Percentiles rank a stretch among this genome's conserved stretches.
Evolutionary conservation across 805 yeast species (phyloP).

Genomic region (Limtongia smithiae): DNA sequence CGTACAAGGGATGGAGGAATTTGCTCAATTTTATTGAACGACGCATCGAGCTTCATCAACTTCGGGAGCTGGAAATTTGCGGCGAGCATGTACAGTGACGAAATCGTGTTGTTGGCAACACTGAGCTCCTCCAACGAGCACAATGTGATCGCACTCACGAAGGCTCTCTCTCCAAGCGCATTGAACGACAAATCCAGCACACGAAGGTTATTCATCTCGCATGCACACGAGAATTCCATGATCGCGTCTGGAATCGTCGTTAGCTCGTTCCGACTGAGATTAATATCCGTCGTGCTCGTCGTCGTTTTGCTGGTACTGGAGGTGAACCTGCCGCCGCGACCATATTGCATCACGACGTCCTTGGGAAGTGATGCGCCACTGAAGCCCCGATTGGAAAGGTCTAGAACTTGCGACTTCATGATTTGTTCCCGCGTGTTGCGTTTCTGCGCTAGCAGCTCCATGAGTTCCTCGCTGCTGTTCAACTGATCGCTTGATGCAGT

Average conservation of each 20-base stretch:
- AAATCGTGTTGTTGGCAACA: constrained; percentile 18
- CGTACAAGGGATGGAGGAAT: constrained; percentile 17
- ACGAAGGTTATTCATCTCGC: constrained; percentile 13
- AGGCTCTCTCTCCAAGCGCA: constrained; percentile 17
- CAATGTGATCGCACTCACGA: constrained; percentile 11
- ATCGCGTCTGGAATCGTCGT: constrained; percentile 15
- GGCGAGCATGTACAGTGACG: constrained; percentile 6
- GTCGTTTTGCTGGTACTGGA: no score
- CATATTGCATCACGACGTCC: constrained; percentile 8
- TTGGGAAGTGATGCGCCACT: constrained; percentile 14
- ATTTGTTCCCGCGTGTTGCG: constrained; percentile 9
- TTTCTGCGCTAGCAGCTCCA: constrained; percentile 9
- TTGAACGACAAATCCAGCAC: constrained; percentile 22
- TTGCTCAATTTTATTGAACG: constrained; percentile 21
- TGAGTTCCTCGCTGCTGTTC: constrained; percentile 7
- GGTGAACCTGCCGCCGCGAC: constrained; percentile 14
- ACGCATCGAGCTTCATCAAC: constrained; percentile 14
- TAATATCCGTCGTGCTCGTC: constrained; percentile 10
- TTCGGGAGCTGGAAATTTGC: constrained; percentile 17
- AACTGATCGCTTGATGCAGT: not conserved
- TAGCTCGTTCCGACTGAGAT: constrained; percentile 16
- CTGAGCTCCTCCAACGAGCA: constrained; percentile 8
- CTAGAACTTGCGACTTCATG: constrained; percentile 6
- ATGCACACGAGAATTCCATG: constrained; percentile 17
- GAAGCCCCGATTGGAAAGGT: constrained; percentile 18